Base-by-base conservation (phyloP, 1,284 basidiomycete species). In the Microbotryomycetes sp. region DNA sequence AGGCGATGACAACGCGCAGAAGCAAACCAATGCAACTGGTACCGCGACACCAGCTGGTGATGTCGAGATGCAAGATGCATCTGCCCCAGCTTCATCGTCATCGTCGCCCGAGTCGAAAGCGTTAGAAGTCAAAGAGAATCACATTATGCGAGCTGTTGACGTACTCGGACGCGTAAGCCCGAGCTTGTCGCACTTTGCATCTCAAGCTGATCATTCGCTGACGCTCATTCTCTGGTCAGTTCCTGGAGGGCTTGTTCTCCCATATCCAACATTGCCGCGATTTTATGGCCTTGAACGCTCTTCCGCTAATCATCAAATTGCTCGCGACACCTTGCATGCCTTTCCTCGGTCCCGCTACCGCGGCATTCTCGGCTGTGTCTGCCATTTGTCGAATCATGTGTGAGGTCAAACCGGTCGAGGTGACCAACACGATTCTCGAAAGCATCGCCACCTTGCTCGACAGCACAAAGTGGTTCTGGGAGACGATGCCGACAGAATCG, bases 231-330 rank as follows among this genome's bases (percentile, higher is more conserved):
- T 25, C 47, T 36, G 4, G 61, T 19, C 70, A 92, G 88, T 91
- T 94, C 73, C 80, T 97, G 59, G 91, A 94, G 73, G 92, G 93
- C 9, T 82, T 98, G 52, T 92, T 98, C 78, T 92, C 94, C 71
- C 92, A 85, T 81, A 36, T 85, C 9, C 67, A 84, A 32, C 90
- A 97, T 74, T 91, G 89, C 79, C 85, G 86, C 64, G 94, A 97
- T 68, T 97, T 98, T 75, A 84, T 97, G 66, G 81, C 82, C 56
- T 81, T 83, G 3, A 86, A 89, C 62, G 89, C 91, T 15, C 80
- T 97, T 19, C 81, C 85, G 48, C 81, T 82, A 59, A 78, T 98
- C 26, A 85, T 92, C 55, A 81, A 81, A 63, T 80, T 97, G 29
- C 88, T 91, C 55, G 82, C 83, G 32, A 79, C 94, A 30, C 89